Evolutionary conservation across 2,329 filamentous ascomycete species (phyloP).

Genomic region (Apiospora rasikravindrae): DNA sequence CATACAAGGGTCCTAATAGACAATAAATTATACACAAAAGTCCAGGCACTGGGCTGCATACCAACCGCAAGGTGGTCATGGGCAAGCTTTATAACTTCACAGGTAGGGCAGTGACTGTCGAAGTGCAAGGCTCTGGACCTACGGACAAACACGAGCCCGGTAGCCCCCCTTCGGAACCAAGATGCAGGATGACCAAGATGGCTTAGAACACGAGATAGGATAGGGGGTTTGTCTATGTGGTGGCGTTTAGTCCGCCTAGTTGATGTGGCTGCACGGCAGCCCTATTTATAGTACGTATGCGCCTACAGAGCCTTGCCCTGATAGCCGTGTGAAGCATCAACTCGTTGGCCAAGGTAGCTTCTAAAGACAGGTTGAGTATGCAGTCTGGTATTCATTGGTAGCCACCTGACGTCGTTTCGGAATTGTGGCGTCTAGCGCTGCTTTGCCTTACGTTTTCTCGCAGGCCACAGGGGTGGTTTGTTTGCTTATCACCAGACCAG

Average conservation of each 20-base stretch:
- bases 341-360: too few relatives aligned
- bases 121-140: neutral
- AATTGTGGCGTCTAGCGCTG: neutral
- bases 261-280: neutral
- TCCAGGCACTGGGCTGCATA: too few relatives aligned
- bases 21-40: too few relatives aligned
- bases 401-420: neutral
- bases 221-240: neutral
- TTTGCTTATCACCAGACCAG: too few relatives aligned
- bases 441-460: neutral
- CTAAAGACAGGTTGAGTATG: too few relatives aligned
- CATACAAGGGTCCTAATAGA: too few relatives aligned
- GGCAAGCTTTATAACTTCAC: neutral
- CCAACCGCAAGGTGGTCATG: too few relatives aligned
- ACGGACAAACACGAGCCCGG: neutral
- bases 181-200: neutral
- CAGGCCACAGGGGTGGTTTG: neutral
- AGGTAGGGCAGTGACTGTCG: neutral
- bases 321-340: neutral
- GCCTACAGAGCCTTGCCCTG: neutral
- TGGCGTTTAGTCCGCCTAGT: neutral
- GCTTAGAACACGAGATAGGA: neutral
- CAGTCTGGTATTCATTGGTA: neutral
- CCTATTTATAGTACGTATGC: neutral
- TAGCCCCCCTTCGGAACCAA: neutral